Evolutionary conservation across 257 asterid genomes (phyloP).

Genomic region (Handroanthus guayacan): DNA sequence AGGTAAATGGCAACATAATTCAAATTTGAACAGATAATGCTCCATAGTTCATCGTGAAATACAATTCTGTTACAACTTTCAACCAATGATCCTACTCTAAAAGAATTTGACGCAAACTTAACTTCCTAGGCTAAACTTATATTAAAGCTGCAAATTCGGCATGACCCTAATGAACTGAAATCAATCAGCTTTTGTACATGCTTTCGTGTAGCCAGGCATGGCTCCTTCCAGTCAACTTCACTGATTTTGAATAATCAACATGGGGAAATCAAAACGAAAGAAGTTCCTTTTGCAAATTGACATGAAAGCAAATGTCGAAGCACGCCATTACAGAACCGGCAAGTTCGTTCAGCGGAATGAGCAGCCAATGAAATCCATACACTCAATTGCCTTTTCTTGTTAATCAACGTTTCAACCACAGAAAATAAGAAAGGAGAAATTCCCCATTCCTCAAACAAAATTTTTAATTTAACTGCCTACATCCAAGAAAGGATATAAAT

Average conservation of each 20-base stretch:
- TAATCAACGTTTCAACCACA: background rate
- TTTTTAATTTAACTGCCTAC: background rate
- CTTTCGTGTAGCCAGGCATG: no score
- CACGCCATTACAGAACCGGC: background rate
- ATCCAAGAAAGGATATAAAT: background rate
- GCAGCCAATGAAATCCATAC: background rate
- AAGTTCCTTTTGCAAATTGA: no score
- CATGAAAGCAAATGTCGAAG: background rate
- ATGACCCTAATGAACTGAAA: background rate
- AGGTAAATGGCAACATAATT: background rate
- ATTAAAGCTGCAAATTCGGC: background rate
- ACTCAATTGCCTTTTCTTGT: background rate
- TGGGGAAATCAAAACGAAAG: no score
- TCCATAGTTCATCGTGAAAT: no score
- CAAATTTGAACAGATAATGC: background rate
- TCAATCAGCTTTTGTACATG: background rate
- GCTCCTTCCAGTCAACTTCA: no score
- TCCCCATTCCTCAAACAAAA: constrained; percentile 19
- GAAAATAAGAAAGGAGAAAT: background rate
- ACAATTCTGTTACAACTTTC: background rate
- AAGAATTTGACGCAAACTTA: background rate
- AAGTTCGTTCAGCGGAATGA: background rate
- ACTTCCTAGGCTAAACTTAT: background rate
- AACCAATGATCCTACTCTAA: background rate
- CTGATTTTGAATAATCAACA: no score